Conservation (phyloP, 768 basidiomycete species). For the Suillus alpinus region DNA sequence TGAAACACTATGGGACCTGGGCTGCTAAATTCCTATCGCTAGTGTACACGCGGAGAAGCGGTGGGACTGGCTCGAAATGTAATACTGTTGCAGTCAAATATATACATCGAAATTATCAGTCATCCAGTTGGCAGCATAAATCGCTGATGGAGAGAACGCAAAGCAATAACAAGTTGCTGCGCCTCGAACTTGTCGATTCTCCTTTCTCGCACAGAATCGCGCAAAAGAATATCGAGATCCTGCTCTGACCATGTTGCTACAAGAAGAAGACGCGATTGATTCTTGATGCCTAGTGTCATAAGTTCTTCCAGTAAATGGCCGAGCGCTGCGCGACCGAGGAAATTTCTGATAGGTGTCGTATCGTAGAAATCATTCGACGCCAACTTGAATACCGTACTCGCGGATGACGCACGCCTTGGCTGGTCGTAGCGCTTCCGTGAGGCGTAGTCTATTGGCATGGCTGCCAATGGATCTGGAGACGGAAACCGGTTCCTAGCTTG, state of each 20-base stretch:
- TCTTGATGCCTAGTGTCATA: conserved; percentile 4
- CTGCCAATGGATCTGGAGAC: neutral
- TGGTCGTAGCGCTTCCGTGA: neutral
- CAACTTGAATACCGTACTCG: neutral
- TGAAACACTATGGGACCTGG: neutral
- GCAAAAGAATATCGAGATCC: conserved; percentile 1
- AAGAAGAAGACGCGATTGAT: neutral
- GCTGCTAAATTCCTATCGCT: neutral
- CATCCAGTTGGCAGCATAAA: neutral
- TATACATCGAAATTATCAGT: no score
- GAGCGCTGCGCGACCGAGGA: neutral
- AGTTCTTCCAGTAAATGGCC: neutral
- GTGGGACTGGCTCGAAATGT: neutral
- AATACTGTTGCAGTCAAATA: neutral
- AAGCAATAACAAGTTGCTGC: neutral
- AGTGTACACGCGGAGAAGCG: neutral
- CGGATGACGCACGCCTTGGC: neutral
- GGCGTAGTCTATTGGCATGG: no score
- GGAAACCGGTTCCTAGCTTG: neutral
- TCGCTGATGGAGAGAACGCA: conserved; percentile 5
- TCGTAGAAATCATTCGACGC: neutral
- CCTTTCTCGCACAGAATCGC: neutral
- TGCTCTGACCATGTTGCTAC: conserved; percentile 3
- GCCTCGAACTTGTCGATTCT: conserved; percentile 8
- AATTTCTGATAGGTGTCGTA: neutral